Percentiles rank a stretch among this genome's conserved stretches.
Evolutionary conservation across 2,329 filamentous ascomycete species (phyloP).

Genomic region (Penicillium rolfsii): DNA sequence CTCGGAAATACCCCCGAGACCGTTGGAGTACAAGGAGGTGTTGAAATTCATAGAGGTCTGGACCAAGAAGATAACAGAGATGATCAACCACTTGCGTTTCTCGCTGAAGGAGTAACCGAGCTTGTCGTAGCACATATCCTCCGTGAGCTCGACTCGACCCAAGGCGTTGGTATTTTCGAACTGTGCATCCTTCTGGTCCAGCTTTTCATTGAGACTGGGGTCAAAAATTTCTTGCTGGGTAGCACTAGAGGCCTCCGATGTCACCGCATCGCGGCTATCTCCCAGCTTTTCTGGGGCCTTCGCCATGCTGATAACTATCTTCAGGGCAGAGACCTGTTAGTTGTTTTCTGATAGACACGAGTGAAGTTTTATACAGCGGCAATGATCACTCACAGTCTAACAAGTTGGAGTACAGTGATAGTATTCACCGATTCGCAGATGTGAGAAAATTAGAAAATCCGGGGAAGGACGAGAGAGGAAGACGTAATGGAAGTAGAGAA

Average conservation of each 20-base stretch:
- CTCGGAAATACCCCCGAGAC: conserved; percentile 64
- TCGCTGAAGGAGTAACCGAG: conserved; percentile 65
- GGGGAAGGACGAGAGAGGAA: not conserved
- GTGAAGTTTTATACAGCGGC: not conserved
- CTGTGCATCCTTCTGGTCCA: conserved; percentile 24
- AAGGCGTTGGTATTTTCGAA: conserved; percentile 32
- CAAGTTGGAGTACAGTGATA: not conserved
- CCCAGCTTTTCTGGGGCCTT: conserved; percentile 21
- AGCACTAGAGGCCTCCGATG: conserved; percentile 40
- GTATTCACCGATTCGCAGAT: not conserved
- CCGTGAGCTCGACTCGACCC: conserved; percentile 46
- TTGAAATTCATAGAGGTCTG: conserved; percentile 81
- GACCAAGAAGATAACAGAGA: conserved; percentile 72
- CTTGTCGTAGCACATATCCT: conserved; percentile 66
- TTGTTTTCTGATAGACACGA: not conserved
- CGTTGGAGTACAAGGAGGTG: conserved; percentile 73
- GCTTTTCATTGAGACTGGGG: conserved; percentile 26
- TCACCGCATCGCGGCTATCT: conserved; percentile 30
- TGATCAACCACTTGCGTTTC: conserved; percentile 72
- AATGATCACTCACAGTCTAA: conserved; percentile 5
- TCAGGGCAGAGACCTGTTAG: not conserved
- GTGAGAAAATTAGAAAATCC: not conserved
- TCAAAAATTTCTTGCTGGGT: conserved; percentile 35
- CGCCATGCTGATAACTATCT: conserved; percentile 26
- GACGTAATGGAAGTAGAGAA: not conserved